Evolutionary conservation across 306 rosid genomes (phyloP), one percentile per base, ranked within the genome.

Genomic region (Quercus bicolor): DNA sequence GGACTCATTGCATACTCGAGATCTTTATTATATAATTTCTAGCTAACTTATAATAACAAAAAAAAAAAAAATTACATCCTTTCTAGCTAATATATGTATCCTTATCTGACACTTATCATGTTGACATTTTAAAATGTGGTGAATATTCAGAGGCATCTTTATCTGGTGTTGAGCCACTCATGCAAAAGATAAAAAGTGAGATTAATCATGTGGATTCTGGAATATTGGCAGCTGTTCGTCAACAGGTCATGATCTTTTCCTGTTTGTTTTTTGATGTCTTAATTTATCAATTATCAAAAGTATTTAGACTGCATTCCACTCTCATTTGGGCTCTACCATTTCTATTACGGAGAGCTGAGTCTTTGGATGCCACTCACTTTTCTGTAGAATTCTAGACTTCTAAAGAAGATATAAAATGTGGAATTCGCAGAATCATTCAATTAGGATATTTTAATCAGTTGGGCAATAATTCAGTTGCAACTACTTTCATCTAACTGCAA

Each of bases 161-260:
- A 4, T 86, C 97, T 20, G 99, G 98, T 28, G 99, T 95, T 7
- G 99, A 95, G 78, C 99, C 97, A 48, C 92, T 95, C 13, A 95
- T 95, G 99, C 99, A 95, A 76, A 93, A 95, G 86, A 93, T 95
- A 59, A 98, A 95, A 78, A 81, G 80, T 82, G 99, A 95, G 90
- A 95, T 95, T 89, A 94, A 92, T 64, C 93, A 89, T 0, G 98
- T 95, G 24, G 99, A 95, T 89, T 90, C 96, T 53, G 99, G 94
- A 73, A 95, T 95, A 66, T 80, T 95, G 70, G 86, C 94, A 12
- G 98, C 99, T 20, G 98, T 95, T 85, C 98, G 96, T 71, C 98
- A 93, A 70, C 99, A 95, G 96, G 99, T 89, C 48, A 59, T 83
- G 18, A 45, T 83, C 37, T 54, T 70, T 61, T 31, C 75, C 72